phyloP scores from a whole-genome alignment of 2,329 filamentous ascomycete species.

The Cordyceps cateniannulata region DNA sequence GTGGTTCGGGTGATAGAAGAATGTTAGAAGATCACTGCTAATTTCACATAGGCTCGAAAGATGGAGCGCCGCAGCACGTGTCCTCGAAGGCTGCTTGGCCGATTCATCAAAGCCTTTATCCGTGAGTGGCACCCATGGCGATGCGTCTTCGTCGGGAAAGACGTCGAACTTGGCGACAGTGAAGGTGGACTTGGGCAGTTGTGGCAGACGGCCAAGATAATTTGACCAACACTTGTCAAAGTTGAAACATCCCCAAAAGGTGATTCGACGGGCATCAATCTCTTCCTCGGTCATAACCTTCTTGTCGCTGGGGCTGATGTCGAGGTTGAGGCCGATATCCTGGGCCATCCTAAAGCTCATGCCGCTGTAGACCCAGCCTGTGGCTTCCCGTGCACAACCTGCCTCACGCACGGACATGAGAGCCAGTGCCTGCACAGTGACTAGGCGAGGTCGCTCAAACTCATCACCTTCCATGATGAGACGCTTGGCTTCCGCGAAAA shows the following conservation, averaged over 20 bases:
- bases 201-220: conserved; percentile 85
- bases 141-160: conserved; percentile 80
- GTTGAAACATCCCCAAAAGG: conserved; percentile 97
- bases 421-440: conserved; percentile 87
- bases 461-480: conserved; percentile 87
- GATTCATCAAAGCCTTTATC: conserved; percentile 71
- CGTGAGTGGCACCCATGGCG: conserved; percentile 81
- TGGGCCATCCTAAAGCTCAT: conserved; percentile 98
- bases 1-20: conserved; percentile 81
- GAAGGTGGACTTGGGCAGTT: conserved; percentile 71
- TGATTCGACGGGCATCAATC: conserved; percentile 81
- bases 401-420: conserved; percentile 96
- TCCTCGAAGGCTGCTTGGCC: conserved; percentile 73
- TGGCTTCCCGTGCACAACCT: conserved; percentile 86
- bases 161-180: conserved; percentile 87
- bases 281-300: conserved; percentile 68
- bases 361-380: conserved; percentile 96
- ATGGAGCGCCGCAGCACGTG: conserved; percentile 73
- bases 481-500: conserved; percentile 88
- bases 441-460: conserved; percentile 80
- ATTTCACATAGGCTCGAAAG: conserved; percentile 85
- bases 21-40: conserved; percentile 79
- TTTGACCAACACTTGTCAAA: conserved; percentile 99
- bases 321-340: conserved; percentile 86
- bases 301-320: conserved; percentile 60